Evolutionary conservation across 108 stramenopile species (phyloP).

Genomic region (Pseudonitzschia multistriata): DNA sequence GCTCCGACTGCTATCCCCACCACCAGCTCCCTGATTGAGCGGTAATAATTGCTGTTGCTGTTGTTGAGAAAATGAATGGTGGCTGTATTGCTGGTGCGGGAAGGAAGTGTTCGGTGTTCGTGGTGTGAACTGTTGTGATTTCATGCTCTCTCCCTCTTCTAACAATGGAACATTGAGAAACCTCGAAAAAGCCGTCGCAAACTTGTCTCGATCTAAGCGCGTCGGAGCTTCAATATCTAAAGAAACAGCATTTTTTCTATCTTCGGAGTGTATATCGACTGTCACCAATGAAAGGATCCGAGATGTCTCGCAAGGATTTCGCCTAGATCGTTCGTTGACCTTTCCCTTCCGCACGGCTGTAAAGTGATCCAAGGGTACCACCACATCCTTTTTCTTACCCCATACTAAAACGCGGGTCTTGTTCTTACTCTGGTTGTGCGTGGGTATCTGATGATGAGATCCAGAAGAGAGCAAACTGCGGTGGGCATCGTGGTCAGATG

Average conservation of each 20-base stretch:
- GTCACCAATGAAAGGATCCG: slow-evolving; percentile 70
- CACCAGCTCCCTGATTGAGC: not conserved
- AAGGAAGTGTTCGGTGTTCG: not conserved
- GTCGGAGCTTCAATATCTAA: slow-evolving; percentile 90
- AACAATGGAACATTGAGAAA: slow-evolving; percentile 72
- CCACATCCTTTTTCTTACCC: slow-evolving; percentile 86
- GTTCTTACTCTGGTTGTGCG: not conserved
- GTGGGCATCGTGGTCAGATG: not conserved
- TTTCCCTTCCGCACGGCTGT: slow-evolving; percentile 74
- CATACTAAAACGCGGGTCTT: slow-evolving; percentile 55
- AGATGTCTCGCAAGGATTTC: slow-evolving; percentile 51
- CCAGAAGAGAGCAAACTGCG: slow-evolving; percentile 1
- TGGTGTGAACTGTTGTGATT: not conserved
- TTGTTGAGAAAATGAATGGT: not conserved
- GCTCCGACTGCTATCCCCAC: not conserved
- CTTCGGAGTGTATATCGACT: not conserved
- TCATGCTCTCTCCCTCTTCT: slow-evolving; percentile 26
- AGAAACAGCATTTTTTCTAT: slow-evolving; percentile 35
- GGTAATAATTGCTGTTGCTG: not conserved
- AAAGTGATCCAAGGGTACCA: slow-evolving; percentile 59
- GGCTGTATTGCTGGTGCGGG: slow-evolving; percentile 8
- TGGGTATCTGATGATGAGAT: not conserved
- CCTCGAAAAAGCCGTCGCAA: slow-evolving; percentile 76
- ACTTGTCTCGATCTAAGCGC: slow-evolving; percentile 80
- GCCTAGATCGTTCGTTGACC: slow-evolving; percentile 70